These are phyloP conservation scores for Chlorella sp. DNA, from an alignment of 139 green algal genomes.

Conservation along the genomic window DNA sequence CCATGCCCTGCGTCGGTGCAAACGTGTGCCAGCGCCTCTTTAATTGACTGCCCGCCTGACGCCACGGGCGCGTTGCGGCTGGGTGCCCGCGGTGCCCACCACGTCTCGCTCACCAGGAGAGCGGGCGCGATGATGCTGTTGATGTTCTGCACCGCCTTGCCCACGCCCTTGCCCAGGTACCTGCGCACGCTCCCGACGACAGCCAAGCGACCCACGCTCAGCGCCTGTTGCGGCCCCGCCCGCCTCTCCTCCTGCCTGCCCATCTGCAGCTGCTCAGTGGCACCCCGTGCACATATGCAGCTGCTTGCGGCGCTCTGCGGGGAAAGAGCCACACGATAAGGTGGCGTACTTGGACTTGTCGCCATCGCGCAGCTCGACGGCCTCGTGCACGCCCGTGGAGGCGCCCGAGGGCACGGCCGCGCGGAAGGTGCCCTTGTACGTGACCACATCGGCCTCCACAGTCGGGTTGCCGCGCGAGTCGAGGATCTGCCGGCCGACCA, in stretches of 20 bases:
- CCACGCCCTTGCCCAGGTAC: constrained; percentile 93
- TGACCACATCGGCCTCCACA: constrained; percentile 86
- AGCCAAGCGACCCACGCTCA: no score
- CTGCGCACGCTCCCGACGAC: no score
- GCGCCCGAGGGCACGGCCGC: constrained; percentile 89
- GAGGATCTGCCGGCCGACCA: constrained; percentile 91
- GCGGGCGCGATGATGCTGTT: constrained; percentile 91
- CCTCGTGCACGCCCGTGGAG: constrained; percentile 95
- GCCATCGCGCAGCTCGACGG: constrained; percentile 93
- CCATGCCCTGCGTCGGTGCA: no score
- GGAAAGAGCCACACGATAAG: no score
- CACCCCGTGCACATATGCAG: no score
- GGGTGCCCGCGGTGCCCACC: background rate
- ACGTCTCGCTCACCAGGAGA: constrained; percentile 63
- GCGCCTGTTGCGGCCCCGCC: no score
- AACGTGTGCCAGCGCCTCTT: no score
- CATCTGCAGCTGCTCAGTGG: no score
- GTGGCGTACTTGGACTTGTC: constrained; percentile 62
- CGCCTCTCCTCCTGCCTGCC: no score
- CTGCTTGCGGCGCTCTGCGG: no score
- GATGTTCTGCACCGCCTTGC: constrained; percentile 92
- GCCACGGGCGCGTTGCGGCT: background rate
- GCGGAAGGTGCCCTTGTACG: constrained; percentile 84
- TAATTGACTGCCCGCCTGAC: no score
- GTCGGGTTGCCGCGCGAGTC: constrained; percentile 98